Conservation (phyloP, 306 rosid species). For the Cucumis hystrix region DNA sequence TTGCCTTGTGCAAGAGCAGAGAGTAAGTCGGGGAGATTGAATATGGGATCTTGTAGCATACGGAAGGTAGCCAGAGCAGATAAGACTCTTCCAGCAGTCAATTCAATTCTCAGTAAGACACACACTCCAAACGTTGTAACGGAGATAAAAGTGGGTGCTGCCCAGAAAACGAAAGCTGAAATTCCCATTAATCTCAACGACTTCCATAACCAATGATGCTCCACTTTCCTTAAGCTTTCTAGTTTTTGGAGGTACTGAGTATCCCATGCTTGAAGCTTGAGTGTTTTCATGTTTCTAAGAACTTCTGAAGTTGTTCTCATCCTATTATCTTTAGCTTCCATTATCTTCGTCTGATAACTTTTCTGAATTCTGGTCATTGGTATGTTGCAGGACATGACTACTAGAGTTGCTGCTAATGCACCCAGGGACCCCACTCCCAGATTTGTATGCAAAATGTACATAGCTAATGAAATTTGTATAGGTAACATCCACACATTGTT, state of each 20-base stretch:
- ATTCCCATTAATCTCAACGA: constrained; percentile 42
- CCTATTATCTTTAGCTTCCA: constrained; percentile 82
- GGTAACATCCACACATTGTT: constrained; percentile 90
- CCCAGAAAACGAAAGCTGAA: constrained; percentile 71
- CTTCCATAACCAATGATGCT: constrained; percentile 58
- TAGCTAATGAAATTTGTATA: constrained; percentile 69
- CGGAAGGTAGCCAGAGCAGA: constrained; percentile 85
- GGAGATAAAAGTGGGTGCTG: constrained; percentile 78
- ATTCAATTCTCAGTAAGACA: constrained; percentile 66
- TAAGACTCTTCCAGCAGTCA: constrained; percentile 77
- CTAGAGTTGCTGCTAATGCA: constrained; percentile 57
- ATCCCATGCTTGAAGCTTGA: constrained; percentile 97
- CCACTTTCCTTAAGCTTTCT: constrained; percentile 43
- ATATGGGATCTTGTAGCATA: constrained; percentile 88
- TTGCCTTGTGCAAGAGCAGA: constrained; percentile 77
- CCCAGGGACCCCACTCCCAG: constrained; percentile 68
- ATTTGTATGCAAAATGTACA: constrained; percentile 56
- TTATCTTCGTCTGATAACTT: constrained; percentile 64
- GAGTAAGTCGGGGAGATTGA: constrained; percentile 76
- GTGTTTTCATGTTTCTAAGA: constrained; percentile 64
- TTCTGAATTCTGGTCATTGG: constrained; percentile 72
- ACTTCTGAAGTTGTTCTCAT: constrained; percentile 90
- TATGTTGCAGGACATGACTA: constrained; percentile 64
- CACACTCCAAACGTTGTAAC: constrained; percentile 69
- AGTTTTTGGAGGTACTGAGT: constrained; percentile 47